These are phyloP conservation scores for Mycogone perniciosa DNA, from an alignment of 2,329 filamentous ascomycete genomes.

Conservation along the genomic window DNA sequence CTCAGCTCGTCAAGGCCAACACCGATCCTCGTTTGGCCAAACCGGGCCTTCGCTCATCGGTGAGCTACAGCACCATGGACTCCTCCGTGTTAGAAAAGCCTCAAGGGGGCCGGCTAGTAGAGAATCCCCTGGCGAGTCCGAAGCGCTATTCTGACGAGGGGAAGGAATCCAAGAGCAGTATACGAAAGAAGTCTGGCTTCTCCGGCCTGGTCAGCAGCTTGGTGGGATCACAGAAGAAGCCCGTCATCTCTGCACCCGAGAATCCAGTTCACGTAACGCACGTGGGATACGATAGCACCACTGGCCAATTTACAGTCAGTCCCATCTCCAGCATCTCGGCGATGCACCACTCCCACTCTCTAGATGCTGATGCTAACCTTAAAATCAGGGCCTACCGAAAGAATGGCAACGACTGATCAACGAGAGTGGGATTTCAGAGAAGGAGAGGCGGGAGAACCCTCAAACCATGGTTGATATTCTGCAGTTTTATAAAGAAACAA, in stretches of 20 bases:
- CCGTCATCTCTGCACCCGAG: slow-evolving; percentile 93
- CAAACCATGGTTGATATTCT: slow-evolving; percentile 95
- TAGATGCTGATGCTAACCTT: slow-evolving; percentile 15
- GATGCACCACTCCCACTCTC: neutral
- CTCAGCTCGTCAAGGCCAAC: slow-evolving; percentile 41
- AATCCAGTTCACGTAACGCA: slow-evolving; percentile 98
- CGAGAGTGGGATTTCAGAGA: slow-evolving; percentile 92
- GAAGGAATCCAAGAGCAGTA: slow-evolving; percentile 53
- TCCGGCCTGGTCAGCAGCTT: slow-evolving; percentile 72
- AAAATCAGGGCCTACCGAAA: slow-evolving; percentile 76
- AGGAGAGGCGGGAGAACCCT: slow-evolving; percentile 91
- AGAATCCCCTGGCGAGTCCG: slow-evolving; percentile 43
- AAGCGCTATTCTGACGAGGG: slow-evolving; percentile 78
- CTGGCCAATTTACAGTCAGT: slow-evolving; percentile 90
- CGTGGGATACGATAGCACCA: slow-evolving; percentile 93
- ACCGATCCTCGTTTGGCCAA: slow-evolving; percentile 45
- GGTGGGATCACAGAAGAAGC: slow-evolving; percentile 79
- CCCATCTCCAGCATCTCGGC: slow-evolving; percentile 12
- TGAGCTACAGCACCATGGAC: slow-evolving; percentile 42
- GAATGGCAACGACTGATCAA: slow-evolving; percentile 97
- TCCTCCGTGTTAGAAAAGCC: slow-evolving; percentile 32
- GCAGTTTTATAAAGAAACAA: slow-evolving; percentile 94
- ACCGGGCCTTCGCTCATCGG: slow-evolving; percentile 57
- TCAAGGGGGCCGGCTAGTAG: slow-evolving; percentile 28
- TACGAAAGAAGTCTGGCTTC: slow-evolving; percentile 82